Evolutionary conservation across 2,329 filamentous ascomycete genomes (phyloP).

Genomic region (Talaromyces sp.): DNA sequence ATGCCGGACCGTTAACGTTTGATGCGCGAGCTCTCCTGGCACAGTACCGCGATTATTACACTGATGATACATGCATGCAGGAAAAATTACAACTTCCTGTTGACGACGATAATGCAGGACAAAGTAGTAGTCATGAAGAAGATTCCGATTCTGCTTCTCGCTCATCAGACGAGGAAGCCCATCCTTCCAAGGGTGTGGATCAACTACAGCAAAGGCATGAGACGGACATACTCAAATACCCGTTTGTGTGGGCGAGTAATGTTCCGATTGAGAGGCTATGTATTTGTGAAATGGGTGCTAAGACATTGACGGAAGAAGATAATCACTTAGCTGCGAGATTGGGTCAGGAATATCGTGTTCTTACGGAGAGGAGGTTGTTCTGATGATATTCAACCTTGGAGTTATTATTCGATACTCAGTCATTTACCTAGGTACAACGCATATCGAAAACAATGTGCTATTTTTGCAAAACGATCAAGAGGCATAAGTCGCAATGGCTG

Average conservation of each 20-base stretch:
- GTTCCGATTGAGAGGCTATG: constrained; percentile 65
- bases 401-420: background rate
- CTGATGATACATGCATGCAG: constrained; percentile 22
- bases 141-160: constrained; percentile 3
- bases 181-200: constrained; percentile 10
- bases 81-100: constrained; percentile 14
- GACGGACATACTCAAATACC: constrained; percentile 21
- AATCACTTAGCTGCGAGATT: constrained; percentile 41
- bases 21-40: constrained; percentile 32
- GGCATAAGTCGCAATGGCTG: constrained; percentile 3
- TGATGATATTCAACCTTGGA: background rate
- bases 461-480: background rate
- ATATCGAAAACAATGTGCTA: background rate
- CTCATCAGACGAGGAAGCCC: constrained; percentile 13
- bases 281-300: constrained; percentile 85
- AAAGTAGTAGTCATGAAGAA: constrained; percentile 4
- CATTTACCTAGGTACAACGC: background rate
- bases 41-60: constrained; percentile 32
- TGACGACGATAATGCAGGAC: background rate
- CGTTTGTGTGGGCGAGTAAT: constrained; percentile 64
- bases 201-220: background rate
- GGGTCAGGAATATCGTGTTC: constrained; percentile 49
- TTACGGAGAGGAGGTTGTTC: constrained; percentile 36
- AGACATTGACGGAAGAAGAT: constrained; percentile 51
- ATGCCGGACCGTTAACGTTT: constrained; percentile 43